Evolutionary conservation across 73 alveolate genomes (phyloP), one percentile per base, ranked within the genome.

Genomic region (Uronychia binucleata): DNA sequence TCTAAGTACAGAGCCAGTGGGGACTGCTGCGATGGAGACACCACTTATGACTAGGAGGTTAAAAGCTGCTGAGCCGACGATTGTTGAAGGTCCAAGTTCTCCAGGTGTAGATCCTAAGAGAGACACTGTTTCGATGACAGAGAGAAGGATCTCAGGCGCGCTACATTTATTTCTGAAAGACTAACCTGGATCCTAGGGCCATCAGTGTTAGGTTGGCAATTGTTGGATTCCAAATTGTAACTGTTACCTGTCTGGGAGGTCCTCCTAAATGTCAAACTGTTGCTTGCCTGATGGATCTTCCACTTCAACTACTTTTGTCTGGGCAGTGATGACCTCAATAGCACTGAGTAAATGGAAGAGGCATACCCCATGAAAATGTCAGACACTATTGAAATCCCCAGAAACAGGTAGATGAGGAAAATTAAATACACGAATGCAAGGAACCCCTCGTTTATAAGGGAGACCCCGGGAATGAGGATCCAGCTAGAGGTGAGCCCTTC

Each of bases 221-320:
- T 1, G 98, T 93, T 19, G 94, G 94, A 46, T 94, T 94, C 98
- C 98, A 91, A 67, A 94, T 91, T 29, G 88, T 33, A 0, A 81
- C 75, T 81, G 83, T 90, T 25, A 92, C 94, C 5, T 75, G n/a
- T n/a, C n/a, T n/a, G n/a, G n/a, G n/a, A n/a, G n/a, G n/a, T n/a
- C n/a, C n/a, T n/a, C n/a, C n/a, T n/a, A n/a, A n/a, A n/a, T n/a
- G n/a, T n/a, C n/a, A n/a, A 33, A 14, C 31, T 79, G 75, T 32
- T 83, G 78, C 0, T 74, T 31, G 28, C 84, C 83, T 33, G 60
- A 58, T 26, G 29, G 78, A 33, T 83, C 90, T 58, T 58, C 74
- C 30, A 57, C 58, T 25, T 33, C 5, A 33, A 83, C 90, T 8
- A 59, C 31, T 77, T 77, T 85, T 60, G 90, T 80, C 82, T 88